Evolutionary conservation across 1,284 basidiomycete genomes (phyloP).

Genomic region (Ceratobasidium sp.): DNA sequence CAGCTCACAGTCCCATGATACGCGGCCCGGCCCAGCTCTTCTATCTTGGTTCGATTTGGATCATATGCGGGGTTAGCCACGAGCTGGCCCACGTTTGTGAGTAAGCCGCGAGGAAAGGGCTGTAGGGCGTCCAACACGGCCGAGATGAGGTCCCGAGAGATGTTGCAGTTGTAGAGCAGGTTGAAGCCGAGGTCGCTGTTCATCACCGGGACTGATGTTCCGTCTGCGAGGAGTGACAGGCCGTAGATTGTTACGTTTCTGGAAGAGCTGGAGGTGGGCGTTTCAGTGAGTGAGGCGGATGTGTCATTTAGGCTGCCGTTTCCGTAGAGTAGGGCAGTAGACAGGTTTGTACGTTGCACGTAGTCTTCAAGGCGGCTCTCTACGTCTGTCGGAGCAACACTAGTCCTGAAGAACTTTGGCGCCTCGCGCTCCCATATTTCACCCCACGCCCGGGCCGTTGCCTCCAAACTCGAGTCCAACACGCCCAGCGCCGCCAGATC

Average conservation of each 20-base stretch:
- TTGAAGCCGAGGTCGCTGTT: slow-evolving; percentile 56
- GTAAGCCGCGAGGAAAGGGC: slow-evolving; percentile 55
- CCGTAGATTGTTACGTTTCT: slow-evolving; percentile 48
- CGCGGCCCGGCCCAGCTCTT: slow-evolving; percentile 52
- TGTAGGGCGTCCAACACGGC: slow-evolving; percentile 54
- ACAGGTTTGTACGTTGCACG: slow-evolving; percentile 56
- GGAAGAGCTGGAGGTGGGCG: background rate
- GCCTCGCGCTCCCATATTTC: slow-evolving; percentile 58
- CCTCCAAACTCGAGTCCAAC: slow-evolving; percentile 52
- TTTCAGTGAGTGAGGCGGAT: background rate
- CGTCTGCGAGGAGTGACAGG: slow-evolving; percentile 49
- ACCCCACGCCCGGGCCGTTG: slow-evolving; percentile 53
- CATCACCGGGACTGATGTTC: slow-evolving; percentile 50
- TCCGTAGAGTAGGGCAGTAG: slow-evolving; percentile 52
- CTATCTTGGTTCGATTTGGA: slow-evolving; percentile 51
- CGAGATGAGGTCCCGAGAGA: slow-evolving; percentile 50
- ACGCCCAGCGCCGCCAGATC: slow-evolving; percentile 55
- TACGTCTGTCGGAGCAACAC: slow-evolving; percentile 53
- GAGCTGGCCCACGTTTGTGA: slow-evolving; percentile 56
- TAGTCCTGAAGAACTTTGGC: slow-evolving; percentile 58
- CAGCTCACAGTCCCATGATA: slow-evolving; percentile 58
- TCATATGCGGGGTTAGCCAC: slow-evolving; percentile 57
- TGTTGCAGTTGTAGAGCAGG: slow-evolving; percentile 52
- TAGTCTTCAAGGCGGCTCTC: slow-evolving; percentile 57
- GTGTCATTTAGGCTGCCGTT: slow-evolving; percentile 46